A percentile compares a stretch with the other conserved stretches of the same genome.
Conservation (phyloP, 441 rosid genomes). For the Bocquillonia castaneifolia region DNA sequence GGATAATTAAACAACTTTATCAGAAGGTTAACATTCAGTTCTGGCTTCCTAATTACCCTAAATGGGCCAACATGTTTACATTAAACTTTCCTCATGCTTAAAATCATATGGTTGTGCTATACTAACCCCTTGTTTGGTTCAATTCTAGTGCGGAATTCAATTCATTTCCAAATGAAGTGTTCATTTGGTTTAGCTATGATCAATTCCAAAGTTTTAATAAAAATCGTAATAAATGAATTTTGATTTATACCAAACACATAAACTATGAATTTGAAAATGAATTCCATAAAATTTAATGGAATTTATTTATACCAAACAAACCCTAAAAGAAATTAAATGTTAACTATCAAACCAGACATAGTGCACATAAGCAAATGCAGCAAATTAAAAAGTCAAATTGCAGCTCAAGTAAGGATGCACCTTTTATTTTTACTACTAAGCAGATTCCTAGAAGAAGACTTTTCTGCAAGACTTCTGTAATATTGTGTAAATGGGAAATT, state of each 20-base stretch:
- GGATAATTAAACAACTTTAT: not conserved
- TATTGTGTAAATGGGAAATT: constrained; percentile 62
- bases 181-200: too few relatives aligned
- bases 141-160: too few relatives aligned
- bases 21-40: not conserved
- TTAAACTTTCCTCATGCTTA: not conserved
- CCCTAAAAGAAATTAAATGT: too few relatives aligned
- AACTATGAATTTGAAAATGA: too few relatives aligned
- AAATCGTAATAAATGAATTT: too few relatives aligned
- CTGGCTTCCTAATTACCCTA: not conserved
- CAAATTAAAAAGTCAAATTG: not conserved
- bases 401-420: constrained; percentile 18
- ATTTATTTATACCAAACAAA: too few relatives aligned
- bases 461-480: constrained; percentile 56
- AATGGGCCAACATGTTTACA: not conserved
- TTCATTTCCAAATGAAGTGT: too few relatives aligned
- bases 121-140: too few relatives aligned
- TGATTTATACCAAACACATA: too few relatives aligned
- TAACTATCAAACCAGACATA: too few relatives aligned
- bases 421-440: constrained; percentile 32
- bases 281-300: too few relatives aligned
- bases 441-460: constrained; percentile 45
- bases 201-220: too few relatives aligned
- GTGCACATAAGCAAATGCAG: not conserved
- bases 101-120: not conserved